These are phyloP conservation scores for Wickerhamiella siamensis DNA, from an alignment of 805 yeast genomes.

Conservation along the genomic window DNA sequence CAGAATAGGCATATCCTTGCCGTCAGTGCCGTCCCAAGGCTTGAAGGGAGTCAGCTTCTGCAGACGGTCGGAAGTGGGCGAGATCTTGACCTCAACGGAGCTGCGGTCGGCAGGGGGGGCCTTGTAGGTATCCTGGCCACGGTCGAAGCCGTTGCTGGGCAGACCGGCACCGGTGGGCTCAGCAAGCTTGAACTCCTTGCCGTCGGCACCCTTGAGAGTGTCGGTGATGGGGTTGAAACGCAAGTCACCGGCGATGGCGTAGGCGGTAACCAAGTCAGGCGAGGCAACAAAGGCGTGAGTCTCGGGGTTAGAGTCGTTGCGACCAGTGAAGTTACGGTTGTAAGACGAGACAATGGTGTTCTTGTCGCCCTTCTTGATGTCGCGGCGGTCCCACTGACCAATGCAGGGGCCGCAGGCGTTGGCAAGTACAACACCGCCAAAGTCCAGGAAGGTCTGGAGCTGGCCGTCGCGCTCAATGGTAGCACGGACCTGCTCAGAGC, in stretches of 20 bases:
- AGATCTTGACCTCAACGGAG: slow-evolving; percentile 54
- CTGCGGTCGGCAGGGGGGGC: slow-evolving; percentile 89
- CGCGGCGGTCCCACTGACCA: slow-evolving; percentile 98
- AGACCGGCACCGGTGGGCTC: slow-evolving; percentile 86
- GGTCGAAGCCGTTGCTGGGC: slow-evolving; percentile 79
- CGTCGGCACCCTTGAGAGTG: slow-evolving; percentile 72
- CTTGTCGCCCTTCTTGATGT: slow-evolving; percentile 83
- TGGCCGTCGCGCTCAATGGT: slow-evolving; percentile 93
- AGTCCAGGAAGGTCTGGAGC: slow-evolving; percentile 60
- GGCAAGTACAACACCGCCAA: slow-evolving; percentile 86
- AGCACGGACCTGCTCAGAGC: slow-evolving; percentile 96
- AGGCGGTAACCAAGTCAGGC: slow-evolving; percentile 92
- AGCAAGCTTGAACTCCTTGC: slow-evolving; percentile 75
- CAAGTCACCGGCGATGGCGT: slow-evolving; percentile 91
- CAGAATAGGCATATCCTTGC: slow-evolving; percentile 75
- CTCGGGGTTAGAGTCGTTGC: slow-evolving; percentile 96
- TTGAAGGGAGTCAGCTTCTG: slow-evolving; percentile 87
- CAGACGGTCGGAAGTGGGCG: slow-evolving; percentile 91
- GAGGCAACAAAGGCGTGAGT: slow-evolving; percentile 96
- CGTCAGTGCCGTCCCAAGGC: slow-evolving; percentile 95
- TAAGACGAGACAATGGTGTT: slow-evolving; percentile 94
- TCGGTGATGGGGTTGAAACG: slow-evolving; percentile 93
- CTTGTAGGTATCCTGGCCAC: slow-evolving; percentile 90
- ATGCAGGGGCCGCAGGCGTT: slow-evolving; percentile 99
- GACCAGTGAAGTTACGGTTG: slow-evolving; percentile 95